phyloP scores from a whole-genome alignment of 257 asterid genomes.

The Schizonepeta tenuifolia region DNA sequence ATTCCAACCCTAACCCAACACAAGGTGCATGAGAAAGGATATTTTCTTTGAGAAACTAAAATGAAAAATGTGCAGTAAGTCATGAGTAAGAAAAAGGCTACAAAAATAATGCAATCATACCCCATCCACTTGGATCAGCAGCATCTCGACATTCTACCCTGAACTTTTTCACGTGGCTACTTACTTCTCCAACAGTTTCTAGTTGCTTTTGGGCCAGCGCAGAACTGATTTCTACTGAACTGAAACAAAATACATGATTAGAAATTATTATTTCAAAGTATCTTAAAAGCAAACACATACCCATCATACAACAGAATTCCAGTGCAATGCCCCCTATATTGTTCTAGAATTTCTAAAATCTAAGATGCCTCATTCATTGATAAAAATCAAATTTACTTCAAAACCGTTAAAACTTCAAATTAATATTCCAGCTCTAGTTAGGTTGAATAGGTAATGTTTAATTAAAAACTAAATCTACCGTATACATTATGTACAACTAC shows the following conservation, averaged over 20 bases:
- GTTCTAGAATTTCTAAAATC: constrained; percentile 20
- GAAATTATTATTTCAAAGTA: constrained; percentile 23
- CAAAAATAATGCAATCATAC: constrained; percentile 48
- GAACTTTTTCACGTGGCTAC: constrained; percentile 71
- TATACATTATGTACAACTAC: background rate
- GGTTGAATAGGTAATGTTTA: constrained; percentile 8
- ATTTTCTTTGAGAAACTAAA: constrained; percentile 11
- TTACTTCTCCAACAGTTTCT: constrained; percentile 83
- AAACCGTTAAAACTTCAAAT: background rate
- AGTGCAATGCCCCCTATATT: constrained; percentile 18
- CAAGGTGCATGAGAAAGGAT: constrained; percentile 23
- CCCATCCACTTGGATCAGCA: constrained; percentile 90
- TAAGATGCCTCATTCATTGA: constrained; percentile 8
- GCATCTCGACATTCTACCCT: constrained; percentile 95
- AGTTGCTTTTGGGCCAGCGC: constrained; percentile 88
- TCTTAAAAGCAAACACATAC: constrained; percentile 22
- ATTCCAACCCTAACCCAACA: background rate
- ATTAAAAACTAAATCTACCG: constrained; percentile 3
- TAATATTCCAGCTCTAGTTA: background rate
- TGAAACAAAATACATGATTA: constrained; percentile 48
- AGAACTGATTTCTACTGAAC: constrained; percentile 96
- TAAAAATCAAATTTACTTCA: background rate
- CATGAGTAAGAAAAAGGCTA: constrained; percentile 28
- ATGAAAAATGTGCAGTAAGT: constrained; percentile 20
- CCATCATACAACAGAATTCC: constrained; percentile 2